A percentile compares a stretch with the other conserved stretches of the same genome.
These are phyloP conservation scores for Vitis cinerea DNA, from an alignment of 164 flowering plant species.

Conservation along the genomic window DNA sequence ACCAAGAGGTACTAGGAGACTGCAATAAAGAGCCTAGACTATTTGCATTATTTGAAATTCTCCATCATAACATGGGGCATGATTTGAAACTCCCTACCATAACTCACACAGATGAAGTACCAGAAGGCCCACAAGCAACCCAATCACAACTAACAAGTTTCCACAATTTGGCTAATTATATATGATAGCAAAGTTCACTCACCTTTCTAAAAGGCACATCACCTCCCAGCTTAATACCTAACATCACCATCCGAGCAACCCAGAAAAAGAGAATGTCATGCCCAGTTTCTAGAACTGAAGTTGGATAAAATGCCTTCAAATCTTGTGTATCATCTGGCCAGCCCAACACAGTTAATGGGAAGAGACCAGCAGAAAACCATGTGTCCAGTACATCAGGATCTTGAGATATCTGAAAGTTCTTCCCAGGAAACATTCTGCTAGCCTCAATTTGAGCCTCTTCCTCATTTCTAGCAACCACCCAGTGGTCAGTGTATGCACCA, in stretches of 20 bases:
- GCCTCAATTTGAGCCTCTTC: constrained; percentile 71
- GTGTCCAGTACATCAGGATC: constrained; percentile 98
- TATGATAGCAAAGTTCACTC: constrained; percentile 9
- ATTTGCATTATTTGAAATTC: too few species aligned
- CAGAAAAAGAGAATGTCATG: constrained; percentile 94
- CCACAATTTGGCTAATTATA: neutral
- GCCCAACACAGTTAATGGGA: constrained; percentile 88
- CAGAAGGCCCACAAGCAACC: too few species aligned
- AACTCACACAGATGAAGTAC: too few species aligned
- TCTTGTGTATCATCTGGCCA: constrained; percentile 94
- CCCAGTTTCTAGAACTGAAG: constrained; percentile 95
- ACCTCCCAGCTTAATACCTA: constrained; percentile 83
- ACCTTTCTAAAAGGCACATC: constrained; percentile 95
- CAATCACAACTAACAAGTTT: neutral
- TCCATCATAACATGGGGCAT: too few species aligned
- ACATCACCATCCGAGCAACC: constrained; percentile 99
- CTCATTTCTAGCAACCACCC: constrained; percentile 89
- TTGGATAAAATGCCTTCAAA: constrained; percentile 84
- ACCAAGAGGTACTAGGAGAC: too few species aligned
- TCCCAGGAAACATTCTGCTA: constrained; percentile 44
- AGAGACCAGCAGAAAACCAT: constrained; percentile 91
- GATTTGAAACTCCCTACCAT: too few species aligned
- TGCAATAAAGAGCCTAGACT: too few species aligned
- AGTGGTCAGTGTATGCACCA: constrained; percentile 76
- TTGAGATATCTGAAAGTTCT: constrained; percentile 69